Evolutionary conservation across 495 filamentous ascomycete genomes (phyloP), one percentile per base, ranked within the genome.

Genomic region (Neurospora tetraspora): DNA sequence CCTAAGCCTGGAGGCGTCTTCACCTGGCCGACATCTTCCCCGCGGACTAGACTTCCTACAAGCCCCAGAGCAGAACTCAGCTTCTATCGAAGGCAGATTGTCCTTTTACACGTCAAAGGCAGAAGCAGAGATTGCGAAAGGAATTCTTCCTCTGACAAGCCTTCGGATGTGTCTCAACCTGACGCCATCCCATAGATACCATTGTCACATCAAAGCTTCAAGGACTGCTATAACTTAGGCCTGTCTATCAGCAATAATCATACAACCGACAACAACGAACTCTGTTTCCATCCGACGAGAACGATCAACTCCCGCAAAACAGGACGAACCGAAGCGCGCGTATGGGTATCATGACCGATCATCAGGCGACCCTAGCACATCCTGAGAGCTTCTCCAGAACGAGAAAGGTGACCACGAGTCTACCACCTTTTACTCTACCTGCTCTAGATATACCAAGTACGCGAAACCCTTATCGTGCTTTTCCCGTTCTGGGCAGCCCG

Each of bases 361-460:
- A 65, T 18, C 53, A 42, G 43, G 47, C 34, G 38, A 18, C 14
- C 27, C 53, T 65, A 65, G 53, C 27, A 34, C 53, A 65, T 65
- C 53, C 74, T 53, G 43, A 74, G 72, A 77, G 72, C 74, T 76
- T 80, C 72, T 76, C 86, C 68, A 85, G 91, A 65, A 34, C 53
- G 61, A 86, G 90, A 72, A 85, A 88, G 31, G 90, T 85, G 6
- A 88, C 90, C 2, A 87, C 85, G 20, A 84, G 84, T 69, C 83
- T 92, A 45, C 89, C 90, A 68, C 83, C 79, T 74, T 91, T 92
- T 72, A 53, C 75, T 14, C 72, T 80, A 72, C 89, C 91, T 73
- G 84, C 90, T 18, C 89, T 90, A 37, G 82, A 85, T 39, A 78
- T 82, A 68, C 80, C 81, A 71, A 81, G 81, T 80, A 83, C 80